phyloP scores from a whole-genome alignment of 768 basidiomycete genomes.

The Rubroboletus satanas region DNA sequence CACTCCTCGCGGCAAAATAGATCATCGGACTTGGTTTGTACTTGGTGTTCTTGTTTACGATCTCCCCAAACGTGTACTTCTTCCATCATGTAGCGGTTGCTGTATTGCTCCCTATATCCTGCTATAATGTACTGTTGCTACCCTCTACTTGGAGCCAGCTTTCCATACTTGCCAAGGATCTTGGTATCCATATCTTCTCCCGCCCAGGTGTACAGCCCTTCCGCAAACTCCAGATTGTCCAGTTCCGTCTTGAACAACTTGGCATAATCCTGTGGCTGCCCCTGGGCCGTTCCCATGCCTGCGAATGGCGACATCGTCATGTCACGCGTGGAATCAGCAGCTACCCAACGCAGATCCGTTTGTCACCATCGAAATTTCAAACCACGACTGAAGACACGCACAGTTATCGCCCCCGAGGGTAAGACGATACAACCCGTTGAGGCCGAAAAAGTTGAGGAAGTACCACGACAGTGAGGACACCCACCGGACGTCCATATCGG shows the following conservation, averaged over 20 bases:
- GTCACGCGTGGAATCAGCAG: constrained; percentile 75
- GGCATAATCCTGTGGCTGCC: constrained; percentile 75
- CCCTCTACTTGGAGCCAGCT: constrained; percentile 36
- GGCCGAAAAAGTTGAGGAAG: constrained; percentile 97
- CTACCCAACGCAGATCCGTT: constrained; percentile 36
- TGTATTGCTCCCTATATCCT: constrained; percentile 13
- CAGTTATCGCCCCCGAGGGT: constrained; percentile 89
- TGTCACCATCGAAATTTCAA: constrained; percentile 14
- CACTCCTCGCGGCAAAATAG: constrained; percentile 8
- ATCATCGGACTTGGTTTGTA: constrained; percentile 14
- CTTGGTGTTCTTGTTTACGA: constrained; percentile 9
- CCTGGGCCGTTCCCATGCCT: constrained; percentile 41
- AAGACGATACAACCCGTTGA: constrained; percentile 93
- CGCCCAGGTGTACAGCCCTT: constrained; percentile 80
- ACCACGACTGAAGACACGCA: constrained; percentile 36
- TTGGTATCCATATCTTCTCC: constrained; percentile 77
- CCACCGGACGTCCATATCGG: constrained; percentile 98
- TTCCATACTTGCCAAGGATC: constrained; percentile 75
- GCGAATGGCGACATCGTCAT: constrained; percentile 72
- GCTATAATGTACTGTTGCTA: constrained; percentile 22
- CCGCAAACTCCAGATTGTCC: constrained; percentile 90
- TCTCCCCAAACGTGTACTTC: constrained; percentile 22
- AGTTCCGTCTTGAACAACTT: constrained; percentile 90
- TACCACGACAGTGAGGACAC: constrained; percentile 99
- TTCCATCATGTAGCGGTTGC: constrained; percentile 27